Evolutionary conservation across 257 asterid genomes (phyloP).

Genomic region (Rehmannia glutinosa): DNA sequence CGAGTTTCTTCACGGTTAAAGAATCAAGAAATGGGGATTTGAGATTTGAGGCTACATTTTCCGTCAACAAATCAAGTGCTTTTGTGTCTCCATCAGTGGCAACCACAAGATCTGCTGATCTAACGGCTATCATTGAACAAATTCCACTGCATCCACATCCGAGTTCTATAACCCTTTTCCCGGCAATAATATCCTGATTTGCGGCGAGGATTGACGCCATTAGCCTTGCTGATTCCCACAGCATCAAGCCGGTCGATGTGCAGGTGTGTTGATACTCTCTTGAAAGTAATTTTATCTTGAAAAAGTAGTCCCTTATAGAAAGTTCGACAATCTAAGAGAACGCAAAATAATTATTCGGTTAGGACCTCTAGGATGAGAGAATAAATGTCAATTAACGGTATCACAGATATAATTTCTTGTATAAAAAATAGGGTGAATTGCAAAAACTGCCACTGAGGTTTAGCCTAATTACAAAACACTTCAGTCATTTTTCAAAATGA

Average conservation of each 20-base stretch:
- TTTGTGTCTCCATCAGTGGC: slow-evolving; percentile 90
- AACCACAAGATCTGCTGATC: slow-evolving; percentile 63
- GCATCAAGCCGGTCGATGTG: slow-evolving; percentile 89
- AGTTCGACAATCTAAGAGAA: slow-evolving; percentile 61
- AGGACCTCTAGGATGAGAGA: not conserved
- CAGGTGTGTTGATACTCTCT: slow-evolving; percentile 93
- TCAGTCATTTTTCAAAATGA: no score
- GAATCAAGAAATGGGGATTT: slow-evolving; percentile 29
- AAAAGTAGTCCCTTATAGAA: slow-evolving; percentile 33
- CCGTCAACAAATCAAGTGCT: slow-evolving; percentile 55
- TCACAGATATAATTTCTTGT: no score
- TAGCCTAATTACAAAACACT: no score
- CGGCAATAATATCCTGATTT: slow-evolving; percentile 49
- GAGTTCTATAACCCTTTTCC: slow-evolving; percentile 74
- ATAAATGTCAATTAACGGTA: not conserved
- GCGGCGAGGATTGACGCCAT: slow-evolving; percentile 82
- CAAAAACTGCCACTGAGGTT: no score
- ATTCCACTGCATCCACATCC: slow-evolving; percentile 88
- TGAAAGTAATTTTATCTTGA: slow-evolving; percentile 73
- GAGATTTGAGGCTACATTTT: slow-evolving; percentile 59
- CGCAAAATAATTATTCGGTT: no score
- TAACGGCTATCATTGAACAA: slow-evolving; percentile 80
- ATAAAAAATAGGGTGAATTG: no score
- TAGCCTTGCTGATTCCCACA: slow-evolving; percentile 91
- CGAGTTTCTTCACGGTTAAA: slow-evolving; percentile 39